Percentiles rank a stretch among this genome's conserved stretches.
Conservation (phyloP, 768 basidiomycete genomes). For the Panaeolus papilionaceus region DNA sequence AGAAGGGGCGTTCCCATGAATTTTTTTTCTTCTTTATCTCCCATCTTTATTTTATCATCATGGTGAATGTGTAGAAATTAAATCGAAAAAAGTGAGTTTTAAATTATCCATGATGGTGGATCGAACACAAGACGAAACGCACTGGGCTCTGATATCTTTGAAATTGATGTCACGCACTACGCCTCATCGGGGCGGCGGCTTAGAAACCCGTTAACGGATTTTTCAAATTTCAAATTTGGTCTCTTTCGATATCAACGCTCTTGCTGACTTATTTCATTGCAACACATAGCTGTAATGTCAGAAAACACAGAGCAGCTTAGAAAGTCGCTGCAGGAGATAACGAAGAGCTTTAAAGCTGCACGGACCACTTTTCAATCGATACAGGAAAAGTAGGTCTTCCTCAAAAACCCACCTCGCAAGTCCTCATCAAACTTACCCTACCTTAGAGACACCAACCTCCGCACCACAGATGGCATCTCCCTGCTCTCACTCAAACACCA, state of each 20-base stretch:
- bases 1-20: slow-evolving; percentile 2
- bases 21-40: neutral
- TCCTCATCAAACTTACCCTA: slow-evolving; percentile 16
- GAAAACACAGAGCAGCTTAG: slow-evolving; percentile 33
- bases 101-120: neutral
- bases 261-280: slow-evolving; percentile 19
- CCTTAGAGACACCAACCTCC: slow-evolving; percentile 36
- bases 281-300: slow-evolving; percentile 27
- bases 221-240: slow-evolving; percentile 22
- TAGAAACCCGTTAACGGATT: slow-evolving; percentile 61
- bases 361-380: slow-evolving; percentile 61
- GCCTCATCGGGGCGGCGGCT: slow-evolving; percentile 52
- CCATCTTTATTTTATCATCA: neutral
- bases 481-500: slow-evolving; percentile 89
- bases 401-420: neutral
- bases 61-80: neutral
- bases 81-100: neutral
- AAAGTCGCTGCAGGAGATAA: slow-evolving; percentile 59
- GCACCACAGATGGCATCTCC: slow-evolving; percentile 85
- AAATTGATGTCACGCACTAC: slow-evolving; percentile 50
- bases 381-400: slow-evolving; percentile 55
- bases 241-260: slow-evolving; percentile 13
- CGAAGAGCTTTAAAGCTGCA: slow-evolving; percentile 63
- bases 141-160: slow-evolving; percentile 62
- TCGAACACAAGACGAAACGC: slow-evolving; percentile 51